phyloP scores from a whole-genome alignment of 495 filamentous ascomycete genomes.

The Penicillium diatomitis region DNA sequence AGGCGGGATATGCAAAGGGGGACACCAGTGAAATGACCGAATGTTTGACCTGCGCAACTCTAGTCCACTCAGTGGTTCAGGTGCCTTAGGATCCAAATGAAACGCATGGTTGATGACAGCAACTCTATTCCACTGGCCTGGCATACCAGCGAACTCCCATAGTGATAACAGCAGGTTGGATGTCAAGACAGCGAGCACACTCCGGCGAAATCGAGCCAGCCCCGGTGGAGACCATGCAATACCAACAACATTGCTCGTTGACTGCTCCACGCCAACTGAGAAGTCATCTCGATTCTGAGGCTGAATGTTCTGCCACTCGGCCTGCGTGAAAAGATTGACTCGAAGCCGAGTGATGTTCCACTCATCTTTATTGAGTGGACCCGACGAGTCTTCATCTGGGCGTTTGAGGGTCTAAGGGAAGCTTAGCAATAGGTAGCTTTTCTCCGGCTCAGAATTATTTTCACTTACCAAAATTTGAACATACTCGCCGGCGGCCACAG shows the following conservation, averaged over 20 bases:
- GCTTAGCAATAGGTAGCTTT: not conserved
- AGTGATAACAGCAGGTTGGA: conserved; percentile 45
- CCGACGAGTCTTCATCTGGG: conserved; percentile 1
- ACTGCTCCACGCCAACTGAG: conserved; percentile 58
- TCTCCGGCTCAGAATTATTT: not conserved
- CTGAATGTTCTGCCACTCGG: conserved; percentile 42
- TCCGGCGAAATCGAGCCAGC: conserved; percentile 47
- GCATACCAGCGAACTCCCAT: conserved; percentile 31
- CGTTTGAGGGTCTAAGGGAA: conserved; percentile 20
- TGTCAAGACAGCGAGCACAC: conserved; percentile 49
- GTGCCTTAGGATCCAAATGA: conserved; percentile 11
- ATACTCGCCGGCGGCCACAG: conserved; percentile 48
- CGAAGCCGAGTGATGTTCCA: conserved; percentile 38
- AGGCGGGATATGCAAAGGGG: conserved; percentile 18
- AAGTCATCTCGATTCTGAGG: conserved; percentile 39
- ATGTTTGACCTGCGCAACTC: conserved; percentile 22
- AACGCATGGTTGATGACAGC: conserved; percentile 33
- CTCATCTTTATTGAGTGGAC: conserved; percentile 6
- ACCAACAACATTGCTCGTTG: conserved; percentile 39
- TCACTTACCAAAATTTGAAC: conserved; percentile 45
- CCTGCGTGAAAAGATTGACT: conserved; percentile 42
- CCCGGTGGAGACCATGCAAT: conserved; percentile 56
- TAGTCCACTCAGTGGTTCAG: conserved; percentile 3
- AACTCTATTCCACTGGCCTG: conserved; percentile 36
- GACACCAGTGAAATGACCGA: conserved; percentile 36